Evolutionary conservation across 768 basidiomycete genomes (phyloP).

Genomic region (Amanita jacksonii): DNA sequence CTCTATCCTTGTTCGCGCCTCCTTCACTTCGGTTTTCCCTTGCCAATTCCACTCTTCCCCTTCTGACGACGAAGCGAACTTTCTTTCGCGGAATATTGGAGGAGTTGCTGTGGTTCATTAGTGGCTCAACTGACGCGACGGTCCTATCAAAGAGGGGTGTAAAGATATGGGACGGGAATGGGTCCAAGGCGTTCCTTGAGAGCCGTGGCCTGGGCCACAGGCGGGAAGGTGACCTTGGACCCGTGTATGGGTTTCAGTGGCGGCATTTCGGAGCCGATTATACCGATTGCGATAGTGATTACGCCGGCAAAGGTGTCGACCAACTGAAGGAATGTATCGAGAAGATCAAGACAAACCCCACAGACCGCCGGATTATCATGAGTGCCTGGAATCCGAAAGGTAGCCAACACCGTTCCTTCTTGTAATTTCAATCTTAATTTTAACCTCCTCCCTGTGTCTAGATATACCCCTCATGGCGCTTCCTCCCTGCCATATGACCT

Average conservation of each 20-base stretch:
- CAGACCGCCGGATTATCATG: conserved; percentile 87
- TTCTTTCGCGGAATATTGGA: conserved; percentile 88
- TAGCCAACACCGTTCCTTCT: conserved; percentile 17
- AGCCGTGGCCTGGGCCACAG: conserved; percentile 75
- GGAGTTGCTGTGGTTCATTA: conserved; percentile 92
- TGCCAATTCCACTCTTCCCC: conserved; percentile 61
- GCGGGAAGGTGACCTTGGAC: conserved; percentile 87
- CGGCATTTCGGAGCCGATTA: conserved; percentile 89
- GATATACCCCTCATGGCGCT: conserved; percentile 94
- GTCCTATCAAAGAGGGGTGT: conserved; percentile 73
- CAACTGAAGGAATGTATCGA: conserved; percentile 82
- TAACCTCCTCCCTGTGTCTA: conserved; percentile 19
- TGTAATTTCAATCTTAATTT: neutral
- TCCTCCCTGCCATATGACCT: conserved; percentile 97
- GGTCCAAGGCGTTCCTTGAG: conserved; percentile 79
- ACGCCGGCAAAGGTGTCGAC: conserved; percentile 81
- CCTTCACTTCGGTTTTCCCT: conserved; percentile 87
- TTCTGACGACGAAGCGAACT: conserved; percentile 92
- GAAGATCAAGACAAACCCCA: conserved; percentile 90
- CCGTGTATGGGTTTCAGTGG: conserved; percentile 98
- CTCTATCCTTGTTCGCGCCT: conserved; percentile 86
- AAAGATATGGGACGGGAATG: conserved; percentile 98
- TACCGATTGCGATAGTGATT: conserved; percentile 61
- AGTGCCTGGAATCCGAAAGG: conserved; percentile 99
- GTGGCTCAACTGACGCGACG: conserved; percentile 74